phyloP scores from a whole-genome alignment of 257 asterid species.

The Capsicum baccatum region DNA sequence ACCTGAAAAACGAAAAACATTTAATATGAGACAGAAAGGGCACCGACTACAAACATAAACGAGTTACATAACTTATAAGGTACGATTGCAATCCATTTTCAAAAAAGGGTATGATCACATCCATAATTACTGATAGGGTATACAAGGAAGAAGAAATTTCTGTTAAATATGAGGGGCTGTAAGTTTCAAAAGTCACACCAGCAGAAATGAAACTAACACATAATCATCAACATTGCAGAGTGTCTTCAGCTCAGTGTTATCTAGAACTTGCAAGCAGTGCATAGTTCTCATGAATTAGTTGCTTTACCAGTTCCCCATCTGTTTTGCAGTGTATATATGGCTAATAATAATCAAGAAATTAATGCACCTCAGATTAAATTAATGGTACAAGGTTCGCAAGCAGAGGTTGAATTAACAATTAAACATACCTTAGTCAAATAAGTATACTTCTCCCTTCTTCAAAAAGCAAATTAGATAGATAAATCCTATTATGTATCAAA shows the following conservation, averaged over 20 bases:
- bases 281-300: slow-evolving; percentile 4
- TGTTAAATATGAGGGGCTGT: background rate
- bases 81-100: slow-evolving; percentile 5
- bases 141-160: background rate
- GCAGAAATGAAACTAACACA: background rate
- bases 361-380: background rate
- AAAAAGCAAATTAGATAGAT: slow-evolving; percentile 14
- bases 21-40: slow-evolving; percentile 22
- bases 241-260: slow-evolving; percentile 3
- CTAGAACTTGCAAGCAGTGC: background rate
- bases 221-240: slow-evolving; percentile 28
- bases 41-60: background rate
- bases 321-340: background rate
- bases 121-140: background rate
- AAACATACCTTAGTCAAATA: slow-evolving; percentile 24
- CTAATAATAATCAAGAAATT: background rate
- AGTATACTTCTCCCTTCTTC: background rate
- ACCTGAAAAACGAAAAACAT: slow-evolving; percentile 27
- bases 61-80: background rate
- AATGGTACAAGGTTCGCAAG: background rate
- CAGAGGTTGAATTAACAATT: slow-evolving; percentile 2
- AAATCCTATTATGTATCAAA: background rate
- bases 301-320: slow-evolving; percentile 14
- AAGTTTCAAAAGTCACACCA: slow-evolving; percentile 4
- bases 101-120: background rate